These are phyloP conservation scores for Ascosphaera apis DNA, from an alignment of 2,329 filamentous ascomycete species.

Conservation along the genomic window DNA sequence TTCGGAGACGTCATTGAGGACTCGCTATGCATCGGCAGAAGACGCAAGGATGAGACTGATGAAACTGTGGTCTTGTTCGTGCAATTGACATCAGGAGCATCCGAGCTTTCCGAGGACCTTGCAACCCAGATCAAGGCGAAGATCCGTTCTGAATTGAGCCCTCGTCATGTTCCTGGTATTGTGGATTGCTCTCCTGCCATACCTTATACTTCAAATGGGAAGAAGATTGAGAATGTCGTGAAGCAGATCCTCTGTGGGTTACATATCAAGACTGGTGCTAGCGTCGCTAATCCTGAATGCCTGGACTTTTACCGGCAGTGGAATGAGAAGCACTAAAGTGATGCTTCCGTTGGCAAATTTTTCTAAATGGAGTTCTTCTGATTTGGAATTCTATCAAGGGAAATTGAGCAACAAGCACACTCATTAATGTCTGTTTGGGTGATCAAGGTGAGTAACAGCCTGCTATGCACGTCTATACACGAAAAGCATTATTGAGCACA, in stretches of 20 bases:
- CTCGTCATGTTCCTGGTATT: constrained; percentile 67
- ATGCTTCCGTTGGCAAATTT: too few relatives aligned
- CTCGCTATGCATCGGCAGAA: constrained; percentile 63
- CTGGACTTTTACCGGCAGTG: constrained; percentile 73
- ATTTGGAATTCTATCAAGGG: too few relatives aligned
- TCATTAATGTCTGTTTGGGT: too few relatives aligned
- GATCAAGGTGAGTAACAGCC: background rate
- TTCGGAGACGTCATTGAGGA: constrained; percentile 63
- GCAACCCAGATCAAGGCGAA: constrained; percentile 39
- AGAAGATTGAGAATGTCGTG: constrained; percentile 93
- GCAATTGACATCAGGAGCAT: constrained; percentile 32
- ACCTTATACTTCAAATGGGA: constrained; percentile 79
- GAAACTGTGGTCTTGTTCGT: constrained; percentile 79
- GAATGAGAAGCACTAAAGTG: constrained; percentile 32
- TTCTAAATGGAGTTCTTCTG: too few relatives aligned
- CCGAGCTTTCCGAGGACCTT: constrained; percentile 37
- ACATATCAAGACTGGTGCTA: constrained; percentile 70
- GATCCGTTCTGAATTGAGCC: constrained; percentile 58
- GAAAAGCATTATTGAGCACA: too few relatives aligned
- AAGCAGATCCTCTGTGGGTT: constrained; percentile 87
- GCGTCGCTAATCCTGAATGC: constrained; percentile 77
- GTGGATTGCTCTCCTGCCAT: constrained; percentile 70
- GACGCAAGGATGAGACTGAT: constrained; percentile 48
- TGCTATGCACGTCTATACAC: background rate
- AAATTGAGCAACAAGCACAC: too few relatives aligned